A percentile compares a stretch with the other conserved stretches of the same genome.
Evolutionary conservation across 176 grass and related monocot species (phyloP).

Genomic region (Dendrocalamus sinicus): DNA sequence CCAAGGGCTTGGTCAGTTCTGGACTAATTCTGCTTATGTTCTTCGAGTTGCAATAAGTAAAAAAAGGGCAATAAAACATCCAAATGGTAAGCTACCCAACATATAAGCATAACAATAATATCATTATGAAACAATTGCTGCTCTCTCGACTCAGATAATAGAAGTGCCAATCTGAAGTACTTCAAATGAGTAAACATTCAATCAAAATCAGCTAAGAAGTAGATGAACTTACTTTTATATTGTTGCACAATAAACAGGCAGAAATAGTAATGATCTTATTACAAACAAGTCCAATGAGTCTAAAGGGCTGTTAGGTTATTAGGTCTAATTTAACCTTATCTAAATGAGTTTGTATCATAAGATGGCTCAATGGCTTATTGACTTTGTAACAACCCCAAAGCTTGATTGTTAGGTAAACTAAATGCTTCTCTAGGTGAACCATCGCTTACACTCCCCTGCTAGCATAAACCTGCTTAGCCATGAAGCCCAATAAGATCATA

Average conservation of each 20-base stretch:
- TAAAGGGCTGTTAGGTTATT: background rate
- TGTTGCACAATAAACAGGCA: background rate
- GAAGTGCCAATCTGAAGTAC: background rate
- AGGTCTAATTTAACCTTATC: background rate
- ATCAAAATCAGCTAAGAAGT: background rate
- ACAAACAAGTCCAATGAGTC: background rate
- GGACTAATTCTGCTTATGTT: background rate
- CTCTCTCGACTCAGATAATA: background rate
- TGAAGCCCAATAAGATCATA: background rate
- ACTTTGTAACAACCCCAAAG: background rate
- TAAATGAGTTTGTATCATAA: background rate
- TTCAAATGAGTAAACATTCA: background rate
- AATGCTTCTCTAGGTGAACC: background rate
- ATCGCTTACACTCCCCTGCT: background rate
- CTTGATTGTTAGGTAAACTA: background rate
- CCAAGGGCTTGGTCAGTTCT: background rate
- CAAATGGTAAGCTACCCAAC: background rate
- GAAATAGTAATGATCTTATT: no score
- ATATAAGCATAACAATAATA: background rate
- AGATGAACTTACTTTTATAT: background rate
- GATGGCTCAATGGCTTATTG: background rate
- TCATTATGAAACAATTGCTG: background rate
- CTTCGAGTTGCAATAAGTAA: background rate
- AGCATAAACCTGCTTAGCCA: slow-evolving; percentile 21
- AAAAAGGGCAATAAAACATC: background rate